A percentile compares a stretch with the other conserved stretches of the same genome.
Conservation (phyloP, 495 filamentous ascomycete species). For the Penicillium fimorum region DNA sequence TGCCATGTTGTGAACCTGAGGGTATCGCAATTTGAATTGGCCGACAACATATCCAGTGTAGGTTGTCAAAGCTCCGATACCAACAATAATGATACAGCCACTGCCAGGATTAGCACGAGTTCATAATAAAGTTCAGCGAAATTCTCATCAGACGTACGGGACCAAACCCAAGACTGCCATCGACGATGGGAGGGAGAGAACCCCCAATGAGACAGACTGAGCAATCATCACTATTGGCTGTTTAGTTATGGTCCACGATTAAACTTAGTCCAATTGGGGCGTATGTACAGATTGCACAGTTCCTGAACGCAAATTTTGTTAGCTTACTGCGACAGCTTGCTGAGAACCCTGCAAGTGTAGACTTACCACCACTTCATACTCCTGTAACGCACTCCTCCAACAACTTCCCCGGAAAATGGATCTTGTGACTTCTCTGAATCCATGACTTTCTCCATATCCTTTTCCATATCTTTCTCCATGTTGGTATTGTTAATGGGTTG, state of each 20-base stretch:
- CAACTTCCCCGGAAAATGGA: not conserved
- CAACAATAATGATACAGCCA: constrained; percentile 4
- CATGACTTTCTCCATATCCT: not conserved
- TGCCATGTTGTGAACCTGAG: constrained; percentile 46
- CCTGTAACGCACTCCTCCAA: constrained; percentile 1
- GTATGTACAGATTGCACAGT: not conserved
- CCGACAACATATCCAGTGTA: constrained; percentile 28
- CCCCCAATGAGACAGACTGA: constrained; percentile 61
- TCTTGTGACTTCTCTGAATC: constrained; percentile 1
- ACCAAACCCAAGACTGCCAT: constrained; percentile 65
- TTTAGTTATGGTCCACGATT: not conserved
- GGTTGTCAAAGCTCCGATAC: not conserved
- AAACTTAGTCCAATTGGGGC: not conserved
- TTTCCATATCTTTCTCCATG: not conserved
- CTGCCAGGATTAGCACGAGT: not conserved
- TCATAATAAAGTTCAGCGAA: not conserved
- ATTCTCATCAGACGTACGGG: constrained; percentile 12
- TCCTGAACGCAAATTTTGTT: not conserved
- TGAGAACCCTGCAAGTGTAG: not conserved
- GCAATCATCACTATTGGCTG: constrained; percentile 53
- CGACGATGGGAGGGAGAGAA: constrained; percentile 56
- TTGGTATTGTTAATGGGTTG: not conserved
- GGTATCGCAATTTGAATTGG: constrained; percentile 27
- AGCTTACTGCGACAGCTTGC: not conserved
- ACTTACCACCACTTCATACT: constrained; percentile 8